These are phyloP conservation scores for Secale cereale DNA, from an alignment of 176 grass and related monocot species.

Conservation along the genomic window DNA sequence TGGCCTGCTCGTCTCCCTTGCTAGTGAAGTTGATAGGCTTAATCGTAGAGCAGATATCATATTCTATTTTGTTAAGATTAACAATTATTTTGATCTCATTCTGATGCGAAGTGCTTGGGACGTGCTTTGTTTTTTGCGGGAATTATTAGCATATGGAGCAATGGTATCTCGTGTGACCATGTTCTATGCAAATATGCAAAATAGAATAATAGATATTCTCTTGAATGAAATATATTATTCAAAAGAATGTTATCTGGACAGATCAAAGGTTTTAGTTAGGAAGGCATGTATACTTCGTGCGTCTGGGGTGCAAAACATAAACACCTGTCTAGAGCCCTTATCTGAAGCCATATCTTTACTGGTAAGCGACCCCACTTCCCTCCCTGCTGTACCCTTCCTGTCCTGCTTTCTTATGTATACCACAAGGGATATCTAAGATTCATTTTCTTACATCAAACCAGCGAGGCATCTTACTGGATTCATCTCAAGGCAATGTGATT, in stretches of 20 bases:
- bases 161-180: constrained; percentile 34
- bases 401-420: background rate
- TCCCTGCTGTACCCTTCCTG: background rate
- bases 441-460: constrained; percentile 35
- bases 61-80: constrained; percentile 24
- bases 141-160: constrained; percentile 51
- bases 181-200: constrained; percentile 60
- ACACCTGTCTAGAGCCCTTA: constrained; percentile 49
- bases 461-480: constrained; percentile 37
- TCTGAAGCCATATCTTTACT: constrained; percentile 82
- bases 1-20: constrained; percentile 18
- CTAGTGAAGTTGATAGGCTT: constrained; percentile 48
- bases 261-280: constrained; percentile 65
- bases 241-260: constrained; percentile 52
- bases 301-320: constrained; percentile 47
- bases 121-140: constrained; percentile 40
- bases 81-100: background rate
- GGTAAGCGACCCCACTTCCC: constrained; percentile 36
- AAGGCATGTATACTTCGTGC: constrained; percentile 54
- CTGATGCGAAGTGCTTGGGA: constrained; percentile 4
- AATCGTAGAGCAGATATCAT: constrained; percentile 65
- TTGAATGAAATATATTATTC: constrained; percentile 62
- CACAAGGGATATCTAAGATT: background rate
- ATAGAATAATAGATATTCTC: constrained; percentile 60
- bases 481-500: constrained; percentile 22